Evolutionary conservation across 331 rosid genomes (phyloP).

Genomic region (Quercus lobata): DNA sequence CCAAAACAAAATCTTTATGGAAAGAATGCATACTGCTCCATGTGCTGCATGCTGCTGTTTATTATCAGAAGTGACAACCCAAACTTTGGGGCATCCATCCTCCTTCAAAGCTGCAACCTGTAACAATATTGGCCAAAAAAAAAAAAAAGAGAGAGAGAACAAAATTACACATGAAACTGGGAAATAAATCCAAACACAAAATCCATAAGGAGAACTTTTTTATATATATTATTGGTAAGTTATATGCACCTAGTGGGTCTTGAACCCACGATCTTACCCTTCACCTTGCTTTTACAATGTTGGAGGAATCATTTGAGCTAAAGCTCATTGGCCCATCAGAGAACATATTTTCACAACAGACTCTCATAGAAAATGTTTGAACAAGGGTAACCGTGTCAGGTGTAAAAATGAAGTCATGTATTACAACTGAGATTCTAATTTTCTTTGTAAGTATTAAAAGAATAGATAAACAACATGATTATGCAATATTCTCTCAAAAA

Average conservation of each 20-base stretch:
- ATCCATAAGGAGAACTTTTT: background rate
- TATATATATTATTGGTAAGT: too few relatives aligned
- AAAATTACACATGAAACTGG: background rate
- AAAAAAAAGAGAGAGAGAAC: background rate
- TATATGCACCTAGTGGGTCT: too few relatives aligned
- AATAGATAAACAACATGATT: background rate
- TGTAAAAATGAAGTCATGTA: background rate
- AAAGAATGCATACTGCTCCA: constrained; percentile 70
- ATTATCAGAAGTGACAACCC: constrained; percentile 93
- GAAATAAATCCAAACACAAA: background rate
- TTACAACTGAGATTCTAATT: background rate
- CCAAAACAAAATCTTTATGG: constrained; percentile 15
- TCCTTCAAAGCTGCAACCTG: constrained; percentile 84
- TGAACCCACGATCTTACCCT: too few relatives aligned
- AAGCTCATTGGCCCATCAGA: too few relatives aligned
- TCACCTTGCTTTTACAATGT: too few relatives aligned
- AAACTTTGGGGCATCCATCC: constrained; percentile 94
- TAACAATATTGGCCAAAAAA: constrained; percentile 15
- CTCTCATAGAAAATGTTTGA: background rate
- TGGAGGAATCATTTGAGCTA: too few relatives aligned
- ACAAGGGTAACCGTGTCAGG: background rate
- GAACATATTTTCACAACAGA: background rate
- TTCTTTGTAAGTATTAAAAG: background rate
- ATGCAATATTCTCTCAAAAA: background rate
- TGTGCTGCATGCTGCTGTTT: constrained; percentile 81